Evolutionary conservation across 2,329 filamentous ascomycete genomes (phyloP), one percentile per base, ranked within the genome.

Genomic region (Aspergillus carbonarius): DNA sequence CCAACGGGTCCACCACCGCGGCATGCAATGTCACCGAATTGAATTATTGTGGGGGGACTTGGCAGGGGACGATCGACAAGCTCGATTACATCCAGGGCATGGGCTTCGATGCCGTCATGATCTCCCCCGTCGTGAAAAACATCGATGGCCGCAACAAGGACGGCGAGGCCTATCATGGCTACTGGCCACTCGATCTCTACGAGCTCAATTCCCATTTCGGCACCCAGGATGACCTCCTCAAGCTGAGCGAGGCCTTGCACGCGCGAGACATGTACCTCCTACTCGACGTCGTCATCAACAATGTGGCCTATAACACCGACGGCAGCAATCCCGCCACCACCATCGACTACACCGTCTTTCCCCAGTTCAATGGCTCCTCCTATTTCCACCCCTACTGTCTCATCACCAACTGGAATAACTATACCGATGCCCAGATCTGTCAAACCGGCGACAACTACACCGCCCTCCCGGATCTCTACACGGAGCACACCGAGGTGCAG

Each of bases 261-360:
- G 63, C 60, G 9, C 74, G 69, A 62, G 79, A 74, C 58, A 83
- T 79, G 80, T 82, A 79, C 60, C 62, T 84, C 12, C 82, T 83
- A 81, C 74, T 82, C 42, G 81, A 83, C 61, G 75, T 81, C 1
- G 81, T 83, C 9, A 76, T 80, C 39, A 83, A 83, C 65, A 79
- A 83, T 54, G 74, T 79, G 72, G 77, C 69, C 9, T 72, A 66
- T 10, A 68, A 70, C 9, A 70, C 67, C 2, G 65, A 72, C 51
- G 67, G 66, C 4, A 63, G 64, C 25, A 54, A 69, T 32, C 69
- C 70, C 1, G 63, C 62, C 15, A 67, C 61, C 1, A 54, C 58
- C 32, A 55, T 72, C 23, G 64, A 72, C 58, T 71, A 70, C 56
- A 63, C 63, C 34, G 55, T 54, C 12, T 63, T 72, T 35, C 64